These are phyloP conservation scores for Phytopythium kandeliae DNA, from an alignment of 352 stramenopile species.

Conservation along the genomic window DNA sequence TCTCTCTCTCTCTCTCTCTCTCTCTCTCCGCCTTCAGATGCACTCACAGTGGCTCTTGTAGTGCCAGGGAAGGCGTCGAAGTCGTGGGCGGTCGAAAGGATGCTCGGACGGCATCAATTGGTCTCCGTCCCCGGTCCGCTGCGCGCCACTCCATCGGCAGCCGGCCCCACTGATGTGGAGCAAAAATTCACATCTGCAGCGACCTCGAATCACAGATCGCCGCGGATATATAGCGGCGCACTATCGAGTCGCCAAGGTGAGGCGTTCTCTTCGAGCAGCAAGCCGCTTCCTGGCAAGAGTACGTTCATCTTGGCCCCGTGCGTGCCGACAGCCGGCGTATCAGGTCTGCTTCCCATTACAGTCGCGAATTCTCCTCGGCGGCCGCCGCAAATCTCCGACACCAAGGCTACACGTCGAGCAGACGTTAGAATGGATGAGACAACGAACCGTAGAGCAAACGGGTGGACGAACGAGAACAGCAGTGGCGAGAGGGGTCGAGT, in stretches of 20 bases:
- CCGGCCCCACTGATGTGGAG: neutral
- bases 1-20: too few relatives aligned
- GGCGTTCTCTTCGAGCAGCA: neutral
- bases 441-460: neutral
- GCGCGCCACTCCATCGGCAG: constrained; percentile 4
- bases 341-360: neutral
- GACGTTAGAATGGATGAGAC: neutral
- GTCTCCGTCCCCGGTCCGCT: constrained; percentile 34
- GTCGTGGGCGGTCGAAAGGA: constrained; percentile 55
- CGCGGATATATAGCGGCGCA: neutral
- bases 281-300: constrained; percentile 1
- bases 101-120: constrained; percentile 38
- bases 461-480: neutral
- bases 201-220: neutral
- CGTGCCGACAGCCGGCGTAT: neutral
- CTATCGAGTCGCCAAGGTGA: constrained; percentile 1
- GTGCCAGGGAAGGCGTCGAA: constrained; percentile 18
- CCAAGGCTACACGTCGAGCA: neutral
- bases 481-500: neutral
- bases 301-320: constrained; percentile 1
- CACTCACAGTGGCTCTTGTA: too few relatives aligned
- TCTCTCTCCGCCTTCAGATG: too few relatives aligned
- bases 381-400: neutral
- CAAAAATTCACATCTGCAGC: neutral
- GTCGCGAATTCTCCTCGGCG: constrained; percentile 3